A percentile compares a stretch with the other conserved stretches of the same genome.
Evolutionary conservation across 805 yeast species (phyloP).

Genomic region (Zygosaccharomyces lentus): DNA sequence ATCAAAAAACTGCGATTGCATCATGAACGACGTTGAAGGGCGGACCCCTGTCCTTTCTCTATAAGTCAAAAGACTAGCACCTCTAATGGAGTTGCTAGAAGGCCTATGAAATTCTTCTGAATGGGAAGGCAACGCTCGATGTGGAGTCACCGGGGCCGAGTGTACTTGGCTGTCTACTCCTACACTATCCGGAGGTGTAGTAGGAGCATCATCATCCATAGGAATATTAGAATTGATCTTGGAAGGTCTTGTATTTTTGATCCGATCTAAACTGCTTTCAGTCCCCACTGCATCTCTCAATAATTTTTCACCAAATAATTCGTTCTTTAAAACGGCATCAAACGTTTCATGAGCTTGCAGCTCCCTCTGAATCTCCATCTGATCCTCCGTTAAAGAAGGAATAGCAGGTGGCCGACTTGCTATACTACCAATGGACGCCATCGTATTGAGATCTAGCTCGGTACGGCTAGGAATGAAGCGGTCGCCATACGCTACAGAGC

Average conservation of each 20-base stretch:
- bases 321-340: slow-evolving; percentile 80
- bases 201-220: slow-evolving; percentile 9
- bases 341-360: slow-evolving; percentile 86
- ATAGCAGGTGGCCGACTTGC: slow-evolving; percentile 26
- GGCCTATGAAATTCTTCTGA: slow-evolving; percentile 23
- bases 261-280: slow-evolving; percentile 33
- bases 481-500: slow-evolving; percentile 57
- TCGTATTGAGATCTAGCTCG: slow-evolving; percentile 84
- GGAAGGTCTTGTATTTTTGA: slow-evolving; percentile 32
- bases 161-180: slow-evolving; percentile 11
- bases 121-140: slow-evolving; percentile 22
- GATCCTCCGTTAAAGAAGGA: slow-evolving; percentile 39
- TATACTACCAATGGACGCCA: slow-evolving; percentile 44
- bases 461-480: slow-evolving; percentile 84
- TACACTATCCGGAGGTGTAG: slow-evolving; percentile 11
- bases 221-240: slow-evolving; percentile 12
- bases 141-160: slow-evolving; percentile 37
- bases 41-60: slow-evolving; percentile 65
- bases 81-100: slow-evolving; percentile 29
- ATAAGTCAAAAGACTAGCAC: slow-evolving; percentile 66
- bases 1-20: slow-evolving; percentile 59
- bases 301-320: slow-evolving; percentile 83
- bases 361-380: slow-evolving; percentile 62
- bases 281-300: slow-evolving; percentile 41
- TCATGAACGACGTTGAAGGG: slow-evolving; percentile 56